These are phyloP conservation scores for Jacaranda copaia DNA, from an alignment of 257 asterid genomes.

Conservation along the genomic window DNA sequence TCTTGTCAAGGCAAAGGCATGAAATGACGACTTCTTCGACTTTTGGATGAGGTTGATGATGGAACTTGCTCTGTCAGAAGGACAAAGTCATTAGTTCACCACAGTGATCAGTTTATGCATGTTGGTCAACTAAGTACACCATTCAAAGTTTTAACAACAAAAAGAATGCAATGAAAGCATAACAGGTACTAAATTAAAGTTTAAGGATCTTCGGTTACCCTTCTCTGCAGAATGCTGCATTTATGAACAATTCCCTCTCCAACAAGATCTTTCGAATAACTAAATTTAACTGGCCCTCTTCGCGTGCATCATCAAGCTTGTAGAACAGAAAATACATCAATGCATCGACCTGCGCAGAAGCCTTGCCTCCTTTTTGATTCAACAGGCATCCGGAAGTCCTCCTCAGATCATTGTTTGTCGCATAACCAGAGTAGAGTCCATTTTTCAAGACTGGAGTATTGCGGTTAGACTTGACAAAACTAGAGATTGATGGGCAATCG, in stretches of 20 bases:
- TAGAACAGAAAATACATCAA: not conserved
- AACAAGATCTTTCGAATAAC: constrained; percentile 23
- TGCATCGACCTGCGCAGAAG: too few species aligned
- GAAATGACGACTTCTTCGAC: constrained; percentile 24
- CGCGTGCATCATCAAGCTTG: constrained; percentile 29
- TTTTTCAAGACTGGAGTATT: too few species aligned
- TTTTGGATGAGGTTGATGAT: constrained; percentile 32
- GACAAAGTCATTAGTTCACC: not conserved
- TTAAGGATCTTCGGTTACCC: constrained; percentile 37
- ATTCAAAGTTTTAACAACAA: not conserved
- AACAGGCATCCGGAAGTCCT: too few species aligned
- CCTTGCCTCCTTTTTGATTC: not conserved
- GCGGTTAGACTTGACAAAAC: not conserved
- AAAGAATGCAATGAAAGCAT: not conserved
- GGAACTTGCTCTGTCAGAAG: constrained; percentile 39
- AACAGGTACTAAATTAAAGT: not conserved
- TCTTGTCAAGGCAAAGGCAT: constrained; percentile 7
- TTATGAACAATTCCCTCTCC: not conserved
- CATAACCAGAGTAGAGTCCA: not conserved
- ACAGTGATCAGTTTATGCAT: too few species aligned
- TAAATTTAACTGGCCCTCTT: constrained; percentile 5
- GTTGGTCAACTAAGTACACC: too few species aligned
- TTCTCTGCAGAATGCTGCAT: constrained; percentile 35
- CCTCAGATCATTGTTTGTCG: too few species aligned
- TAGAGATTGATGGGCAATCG: not conserved